A percentile compares a stretch with the other conserved stretches of the same genome.
Conservation (phyloP, 106 monocot genomes). For the Acanthochlamys bracteata region DNA sequence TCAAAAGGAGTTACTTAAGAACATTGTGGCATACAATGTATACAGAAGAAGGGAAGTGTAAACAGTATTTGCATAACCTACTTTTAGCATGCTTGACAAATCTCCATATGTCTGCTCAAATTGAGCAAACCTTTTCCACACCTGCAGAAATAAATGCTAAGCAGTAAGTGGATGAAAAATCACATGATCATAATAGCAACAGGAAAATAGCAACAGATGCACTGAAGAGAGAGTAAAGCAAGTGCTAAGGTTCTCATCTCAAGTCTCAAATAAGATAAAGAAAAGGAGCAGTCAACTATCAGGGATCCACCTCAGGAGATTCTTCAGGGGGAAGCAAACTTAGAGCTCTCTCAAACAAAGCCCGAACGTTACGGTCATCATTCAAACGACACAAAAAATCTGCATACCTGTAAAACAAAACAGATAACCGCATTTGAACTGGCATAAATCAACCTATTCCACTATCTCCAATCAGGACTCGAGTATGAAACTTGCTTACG, state of each 20-base stretch:
- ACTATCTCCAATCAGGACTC: too few species aligned
- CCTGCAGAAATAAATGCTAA: slow-evolving; percentile 27
- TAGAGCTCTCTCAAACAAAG: slow-evolving; percentile 91
- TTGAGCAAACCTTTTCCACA: slow-evolving; percentile 81
- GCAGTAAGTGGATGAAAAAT: background rate
- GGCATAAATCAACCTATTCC: too few species aligned
- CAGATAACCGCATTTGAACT: too few species aligned
- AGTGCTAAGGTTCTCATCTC: too few species aligned
- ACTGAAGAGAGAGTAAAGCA: background rate
- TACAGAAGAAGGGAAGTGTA: too few species aligned
- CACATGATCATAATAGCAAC: background rate
- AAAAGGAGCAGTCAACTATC: too few species aligned
- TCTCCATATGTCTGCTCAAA: slow-evolving; percentile 96
- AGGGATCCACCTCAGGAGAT: slow-evolving; percentile 96
- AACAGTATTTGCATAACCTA: slow-evolving; percentile 7
- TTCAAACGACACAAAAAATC: slow-evolving; percentile 94
- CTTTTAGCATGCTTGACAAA: slow-evolving; percentile 92
- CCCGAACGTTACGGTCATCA: slow-evolving; percentile 97
- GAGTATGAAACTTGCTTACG: too few species aligned
- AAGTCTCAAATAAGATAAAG: too few species aligned
- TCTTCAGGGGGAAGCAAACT: slow-evolving; percentile 80
- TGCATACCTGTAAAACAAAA: slow-evolving; percentile 57
- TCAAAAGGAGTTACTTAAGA: too few species aligned
- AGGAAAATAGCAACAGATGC: background rate
- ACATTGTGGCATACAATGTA: too few species aligned